Evolutionary conservation across 2,329 filamentous ascomycete genomes (phyloP).

Genomic region (Hirsutella minnesotensis): DNA sequence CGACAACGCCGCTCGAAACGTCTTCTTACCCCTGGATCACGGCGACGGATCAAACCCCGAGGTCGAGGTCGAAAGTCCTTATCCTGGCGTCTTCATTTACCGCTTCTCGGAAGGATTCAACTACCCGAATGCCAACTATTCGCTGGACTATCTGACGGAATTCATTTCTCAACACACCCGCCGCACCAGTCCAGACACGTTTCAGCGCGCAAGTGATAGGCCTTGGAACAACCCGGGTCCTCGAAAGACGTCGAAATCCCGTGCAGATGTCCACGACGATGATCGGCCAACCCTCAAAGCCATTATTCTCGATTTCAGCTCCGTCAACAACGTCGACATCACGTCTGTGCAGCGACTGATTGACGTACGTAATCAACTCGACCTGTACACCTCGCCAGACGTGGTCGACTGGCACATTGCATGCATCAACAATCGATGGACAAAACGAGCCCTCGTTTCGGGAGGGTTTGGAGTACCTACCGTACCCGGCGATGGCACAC

Average conservation of each 20-base stretch:
- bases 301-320: conserved; percentile 87
- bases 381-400: conserved; percentile 69
- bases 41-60: conserved; percentile 84
- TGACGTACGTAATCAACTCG: conserved; percentile 88
- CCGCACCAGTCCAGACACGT: conserved; percentile 61
- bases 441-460: conserved; percentile 75
- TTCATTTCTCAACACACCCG: conserved; percentile 61
- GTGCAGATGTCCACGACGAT: conserved; percentile 16
- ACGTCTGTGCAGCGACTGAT: conserved; percentile 88
- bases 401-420: conserved; percentile 91
- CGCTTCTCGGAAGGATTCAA: conserved; percentile 91
- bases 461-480: conserved; percentile 83
- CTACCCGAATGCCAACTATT: conserved; percentile 86
- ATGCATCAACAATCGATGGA: conserved; percentile 84
- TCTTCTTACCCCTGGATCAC: conserved; percentile 81
- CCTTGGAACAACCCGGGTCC: conserved; percentile 94
- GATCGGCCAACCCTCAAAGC: conserved; percentile 64
- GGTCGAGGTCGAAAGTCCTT: conserved; percentile 66
- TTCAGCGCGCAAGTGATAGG: conserved; percentile 57
- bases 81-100: conserved; percentile 92
- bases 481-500: conserved; percentile 28
- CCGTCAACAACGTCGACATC: conserved; percentile 87
- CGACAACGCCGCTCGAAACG: conserved; percentile 50
- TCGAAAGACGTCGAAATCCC: conserved; percentile 28
- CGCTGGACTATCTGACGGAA: conserved; percentile 65